Base-by-base conservation (phyloP, 306 rosid genomes). In the Fagus crenata region DNA sequence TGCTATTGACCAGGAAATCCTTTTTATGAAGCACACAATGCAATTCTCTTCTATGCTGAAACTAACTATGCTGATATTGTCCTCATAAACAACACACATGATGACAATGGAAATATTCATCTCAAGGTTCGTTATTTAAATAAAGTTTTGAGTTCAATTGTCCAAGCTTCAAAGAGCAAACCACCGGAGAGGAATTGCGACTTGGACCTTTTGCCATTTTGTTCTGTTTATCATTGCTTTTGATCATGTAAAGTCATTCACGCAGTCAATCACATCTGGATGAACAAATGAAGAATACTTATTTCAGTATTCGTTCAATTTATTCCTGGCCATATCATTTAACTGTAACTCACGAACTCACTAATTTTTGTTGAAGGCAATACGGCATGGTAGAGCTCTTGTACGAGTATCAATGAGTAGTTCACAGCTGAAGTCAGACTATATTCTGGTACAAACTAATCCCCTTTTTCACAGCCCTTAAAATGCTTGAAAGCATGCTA, bases 331-430 rank as follows among this genome's bases (percentile, higher is more conserved):
- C 42, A 43, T 40, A 67, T 82, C 63, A 80, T 55, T 51, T 75
- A 39, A 67, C 43, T 65, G 71, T 73, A 51, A 72, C 42, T 79
- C 54, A 75, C 71, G 36, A 87, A 49, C 73, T 77, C 74, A 58
- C 63, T 69, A 22, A 73, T 60, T 75, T 81, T 75, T 81, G 69
- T 72, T 89, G 88, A 80, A 94, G 98, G 96, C 97, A 82, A 81
- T 83, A 77, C 88, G 84, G 75, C 90, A 80, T 76, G 98, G 98
- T 77, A 89, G 84, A 83, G 96, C 97, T 75, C 97, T 94, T 54
- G 82, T 94, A 81, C 92, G 89, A 80, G 51, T 92, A 74, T 82
- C 95, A 81, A 84, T 92, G 54, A 80, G 86, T 73, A 80, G 81
- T 54, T 85, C 80, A 71, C 92, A 79, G 4, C 86, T 83, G 82